These are phyloP conservation scores for Linderina pennispora DNA, from an alignment of 192 early-diverging fungal species.

Conservation along the genomic window DNA sequence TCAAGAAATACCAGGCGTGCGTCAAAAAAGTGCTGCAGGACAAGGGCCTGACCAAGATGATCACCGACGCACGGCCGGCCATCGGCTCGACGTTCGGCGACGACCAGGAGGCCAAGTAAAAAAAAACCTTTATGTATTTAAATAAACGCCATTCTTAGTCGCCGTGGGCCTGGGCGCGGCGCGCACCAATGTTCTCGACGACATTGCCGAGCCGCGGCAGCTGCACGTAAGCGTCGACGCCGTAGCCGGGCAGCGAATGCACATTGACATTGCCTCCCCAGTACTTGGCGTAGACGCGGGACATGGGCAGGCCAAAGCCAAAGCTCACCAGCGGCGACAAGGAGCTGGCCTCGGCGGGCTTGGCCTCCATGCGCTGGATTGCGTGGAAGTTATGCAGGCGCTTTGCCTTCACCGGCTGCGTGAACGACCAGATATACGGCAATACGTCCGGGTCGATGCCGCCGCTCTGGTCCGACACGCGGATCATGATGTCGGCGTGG, in stretches of 20 bases:
- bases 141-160: neutral
- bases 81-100: slow-evolving; percentile 33
- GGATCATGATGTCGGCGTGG: slow-evolving; percentile 71
- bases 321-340: slow-evolving; percentile 48
- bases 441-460: slow-evolving; percentile 67
- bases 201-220: slow-evolving; percentile 68
- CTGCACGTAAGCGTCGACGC: slow-evolving; percentile 86
- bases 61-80: slow-evolving; percentile 77
- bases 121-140: neutral
- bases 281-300: slow-evolving; percentile 87
- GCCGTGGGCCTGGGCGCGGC: neutral
- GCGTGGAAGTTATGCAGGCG: slow-evolving; percentile 63
- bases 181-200: slow-evolving; percentile 36
- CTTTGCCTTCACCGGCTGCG: slow-evolving; percentile 55
- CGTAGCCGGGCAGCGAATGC: slow-evolving; percentile 78
- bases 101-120: too few species aligned
- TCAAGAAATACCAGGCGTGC: slow-evolving; percentile 78
- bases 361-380: slow-evolving; percentile 73
- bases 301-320: slow-evolving; percentile 92
- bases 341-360: slow-evolving; percentile 54
- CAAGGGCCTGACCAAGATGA: slow-evolving; percentile 78
- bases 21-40: slow-evolving; percentile 71
- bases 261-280: slow-evolving; percentile 88
- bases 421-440: slow-evolving; percentile 77
- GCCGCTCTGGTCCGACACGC: slow-evolving; percentile 91